Evolutionary conservation across 352 stramenopile genomes (phyloP).

Genomic region (Phytophthora sp.): DNA sequence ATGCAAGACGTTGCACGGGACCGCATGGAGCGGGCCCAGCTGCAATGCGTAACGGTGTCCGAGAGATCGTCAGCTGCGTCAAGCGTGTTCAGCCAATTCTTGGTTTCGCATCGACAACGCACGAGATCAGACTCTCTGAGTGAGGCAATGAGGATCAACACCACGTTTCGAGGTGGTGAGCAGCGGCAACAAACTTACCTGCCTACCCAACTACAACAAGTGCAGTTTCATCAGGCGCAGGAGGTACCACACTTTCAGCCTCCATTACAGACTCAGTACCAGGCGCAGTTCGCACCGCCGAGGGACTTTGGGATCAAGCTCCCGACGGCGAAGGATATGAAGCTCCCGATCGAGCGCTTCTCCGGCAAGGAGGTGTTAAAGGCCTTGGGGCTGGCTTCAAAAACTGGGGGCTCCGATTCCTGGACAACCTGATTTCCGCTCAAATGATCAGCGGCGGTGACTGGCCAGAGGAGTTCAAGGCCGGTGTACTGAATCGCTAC

Average conservation of each 20-base stretch:
- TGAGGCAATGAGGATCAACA: neutral
- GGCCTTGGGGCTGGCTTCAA: neutral
- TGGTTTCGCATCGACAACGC: neutral
- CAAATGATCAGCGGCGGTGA: constrained; percentile 1
- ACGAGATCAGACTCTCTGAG: neutral
- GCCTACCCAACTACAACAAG: neutral
- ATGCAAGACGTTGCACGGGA: neutral
- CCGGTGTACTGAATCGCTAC: neutral
- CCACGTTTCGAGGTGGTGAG: neutral
- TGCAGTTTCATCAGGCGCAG: neutral
- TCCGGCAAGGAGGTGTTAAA: neutral
- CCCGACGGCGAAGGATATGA: neutral
- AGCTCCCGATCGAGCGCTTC: constrained; percentile 2
- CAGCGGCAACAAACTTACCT: neutral
- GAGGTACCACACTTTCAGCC: neutral
- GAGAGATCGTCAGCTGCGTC: neutral
- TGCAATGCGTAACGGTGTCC: neutral
- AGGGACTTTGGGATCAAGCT: neutral
- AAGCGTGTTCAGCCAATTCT: neutral
- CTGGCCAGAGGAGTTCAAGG: neutral
- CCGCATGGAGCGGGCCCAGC: neutral
- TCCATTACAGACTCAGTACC: neutral
- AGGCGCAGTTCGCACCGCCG: neutral
- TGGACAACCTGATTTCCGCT: neutral
- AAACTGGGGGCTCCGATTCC: neutral